Base-by-base conservation (phyloP, 2,329 filamentous ascomycete genomes). In the Fusarium luffae region DNA sequence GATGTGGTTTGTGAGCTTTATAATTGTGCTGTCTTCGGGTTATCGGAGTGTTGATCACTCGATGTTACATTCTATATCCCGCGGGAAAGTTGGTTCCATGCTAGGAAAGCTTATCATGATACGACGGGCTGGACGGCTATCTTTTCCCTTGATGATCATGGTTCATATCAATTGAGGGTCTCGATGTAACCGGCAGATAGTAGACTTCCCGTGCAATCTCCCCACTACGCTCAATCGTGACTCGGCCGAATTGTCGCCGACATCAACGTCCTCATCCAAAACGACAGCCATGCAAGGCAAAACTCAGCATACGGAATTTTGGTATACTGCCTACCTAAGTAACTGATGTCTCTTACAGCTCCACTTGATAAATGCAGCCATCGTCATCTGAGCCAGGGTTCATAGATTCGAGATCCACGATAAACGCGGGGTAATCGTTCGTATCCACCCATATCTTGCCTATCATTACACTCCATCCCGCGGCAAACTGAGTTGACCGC, bases 101-200 rank as follows among this genome's bases (percentile, higher is more conserved):
- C 23, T 47, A 28, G 12, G 4, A n/a, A 47, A 47, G 44, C 32
- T 42, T 52, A 52, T 52, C 49, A 42, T 52, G 13, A 14, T 41
- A 8, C 34, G 23, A 12, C 25, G 25, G 25, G 25, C 25, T 25
- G 25, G 25, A 40, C 3, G 49, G n/a, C 23, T 52, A 52, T 52
- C 49, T 41, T 3, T 14, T 12, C 25, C 49, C 7, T 41, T 5
- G 21, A 23, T 16, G 2, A 5, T 4, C 23, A 14, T 47, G 25
- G 23, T 21, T 52, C 23, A 25, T 52, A 52, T 52, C 49, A 52
- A 42, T 28, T 19, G 49, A 52, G 49, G 49, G 49, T 52, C 49
- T 37, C 25, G 23, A 42, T 52, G 49, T 28, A 52, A 52, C 49
- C 12, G 7, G 13, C 5, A 52, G 34, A 52, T 42, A 52, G 49